phyloP scores from a whole-genome alignment of 257 asterid genomes.

The Fraxinus pennsylvanica region DNA sequence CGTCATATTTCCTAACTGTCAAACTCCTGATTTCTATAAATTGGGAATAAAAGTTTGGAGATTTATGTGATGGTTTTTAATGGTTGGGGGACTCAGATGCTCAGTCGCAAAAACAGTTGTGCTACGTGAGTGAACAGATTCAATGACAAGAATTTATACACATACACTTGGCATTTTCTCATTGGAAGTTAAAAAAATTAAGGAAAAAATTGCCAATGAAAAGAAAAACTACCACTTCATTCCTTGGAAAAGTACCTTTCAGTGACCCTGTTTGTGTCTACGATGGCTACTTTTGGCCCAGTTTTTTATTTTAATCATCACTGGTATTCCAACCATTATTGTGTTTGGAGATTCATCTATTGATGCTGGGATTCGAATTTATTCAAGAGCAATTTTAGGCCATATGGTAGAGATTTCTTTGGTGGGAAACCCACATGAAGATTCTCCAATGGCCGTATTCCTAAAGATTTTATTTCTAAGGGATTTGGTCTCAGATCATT shows the following conservation, averaged over 20 bases:
- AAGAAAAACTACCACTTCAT: background rate
- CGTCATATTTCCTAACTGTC: no score
- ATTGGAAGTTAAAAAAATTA: no score
- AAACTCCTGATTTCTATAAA: no score
- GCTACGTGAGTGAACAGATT: no score
- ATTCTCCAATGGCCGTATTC: constrained; percentile 80
- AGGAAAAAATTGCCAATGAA: background rate
- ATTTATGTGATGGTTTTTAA: no score
- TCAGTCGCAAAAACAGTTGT: no score
- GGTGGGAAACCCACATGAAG: constrained; percentile 77
- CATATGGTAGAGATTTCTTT: constrained; percentile 84
- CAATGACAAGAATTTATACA: no score
- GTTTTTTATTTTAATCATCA: background rate
- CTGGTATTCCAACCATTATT: constrained; percentile 65
- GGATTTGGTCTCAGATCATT: constrained; percentile 81
- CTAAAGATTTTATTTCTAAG: constrained; percentile 79
- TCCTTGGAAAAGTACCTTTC: no score
- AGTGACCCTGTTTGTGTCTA: background rate
- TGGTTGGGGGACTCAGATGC: no score
- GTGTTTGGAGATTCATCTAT: constrained; percentile 94
- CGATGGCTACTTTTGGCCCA: background rate
- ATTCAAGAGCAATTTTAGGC: constrained; percentile 77
- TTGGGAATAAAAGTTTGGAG: no score
- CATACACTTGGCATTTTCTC: no score
- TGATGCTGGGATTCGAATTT: constrained; percentile 78